A percentile compares a stretch with the other conserved stretches of the same genome.
These are phyloP conservation scores for Aphanomyces euteiches DNA, from an alignment of 352 stramenopile species.

Conservation along the genomic window DNA sequence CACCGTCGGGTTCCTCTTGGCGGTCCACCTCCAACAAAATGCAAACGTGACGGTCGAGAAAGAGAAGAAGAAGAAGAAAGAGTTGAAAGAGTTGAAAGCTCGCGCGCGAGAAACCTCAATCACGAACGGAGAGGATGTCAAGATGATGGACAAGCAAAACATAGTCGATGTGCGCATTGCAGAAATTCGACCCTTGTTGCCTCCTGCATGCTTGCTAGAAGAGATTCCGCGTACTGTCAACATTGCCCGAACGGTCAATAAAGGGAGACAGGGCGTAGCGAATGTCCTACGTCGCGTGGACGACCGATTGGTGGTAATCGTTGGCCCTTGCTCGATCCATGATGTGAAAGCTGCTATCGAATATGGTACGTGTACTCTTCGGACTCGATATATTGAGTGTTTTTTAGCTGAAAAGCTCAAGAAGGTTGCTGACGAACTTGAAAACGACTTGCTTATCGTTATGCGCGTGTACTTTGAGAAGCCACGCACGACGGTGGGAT, in stretches of 20 bases:
- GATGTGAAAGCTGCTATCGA: conserved; percentile 82
- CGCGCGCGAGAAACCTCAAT: conserved; percentile 27
- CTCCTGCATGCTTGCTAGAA: conserved; percentile 77
- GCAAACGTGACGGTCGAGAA: not conserved
- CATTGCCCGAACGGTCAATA: conserved; percentile 77
- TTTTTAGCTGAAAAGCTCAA: conserved; percentile 49
- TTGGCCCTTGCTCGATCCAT: conserved; percentile 88
- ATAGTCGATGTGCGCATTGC: conserved; percentile 86
- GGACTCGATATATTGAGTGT: not conserved
- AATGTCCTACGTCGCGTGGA: conserved; percentile 79
- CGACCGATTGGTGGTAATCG: conserved; percentile 76
- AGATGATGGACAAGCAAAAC: conserved; percentile 79
- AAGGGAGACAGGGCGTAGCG: conserved; percentile 59
- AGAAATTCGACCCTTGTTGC: conserved; percentile 79
- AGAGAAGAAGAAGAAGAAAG: not conserved
- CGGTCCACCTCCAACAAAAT: conserved; percentile 19
- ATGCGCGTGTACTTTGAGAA: conserved; percentile 89
- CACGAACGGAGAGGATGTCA: conserved; percentile 57
- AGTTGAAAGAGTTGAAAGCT: not conserved
- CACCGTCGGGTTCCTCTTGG: conserved; percentile 20
- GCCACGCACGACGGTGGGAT: conserved; percentile 75
- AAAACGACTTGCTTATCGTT: conserved; percentile 67
- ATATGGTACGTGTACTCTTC: conserved; percentile 46
- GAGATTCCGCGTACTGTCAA: conserved; percentile 77
- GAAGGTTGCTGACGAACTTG: conserved; percentile 48